Percentiles rank a stretch among this genome's conserved stretches.
Evolutionary conservation across 257 asterid species (phyloP).

Genomic region (Plantago major): DNA sequence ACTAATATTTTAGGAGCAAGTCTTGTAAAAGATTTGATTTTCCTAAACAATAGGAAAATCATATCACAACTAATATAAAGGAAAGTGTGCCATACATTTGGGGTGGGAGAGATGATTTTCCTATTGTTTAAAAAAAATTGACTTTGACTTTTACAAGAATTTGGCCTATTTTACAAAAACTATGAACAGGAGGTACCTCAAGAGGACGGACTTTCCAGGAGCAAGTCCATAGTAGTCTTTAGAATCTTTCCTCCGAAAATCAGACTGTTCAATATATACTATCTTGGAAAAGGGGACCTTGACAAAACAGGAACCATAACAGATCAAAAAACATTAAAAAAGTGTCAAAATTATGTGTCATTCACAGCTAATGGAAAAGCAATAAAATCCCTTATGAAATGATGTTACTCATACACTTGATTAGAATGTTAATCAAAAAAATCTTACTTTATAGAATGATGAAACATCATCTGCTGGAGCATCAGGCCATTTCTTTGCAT

Average conservation of each 20-base stretch:
- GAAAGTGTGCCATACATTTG: no score
- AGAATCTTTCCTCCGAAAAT: conserved; percentile 85
- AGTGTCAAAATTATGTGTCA: background rate
- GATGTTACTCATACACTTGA: no score
- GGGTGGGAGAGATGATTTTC: no score
- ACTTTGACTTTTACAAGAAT: no score
- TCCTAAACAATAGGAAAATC: no score
- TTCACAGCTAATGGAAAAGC: background rate
- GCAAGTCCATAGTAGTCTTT: conserved; percentile 98
- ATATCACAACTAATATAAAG: no score
- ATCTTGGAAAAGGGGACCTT: conserved; percentile 90
- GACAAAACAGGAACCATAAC: conserved; percentile 15
- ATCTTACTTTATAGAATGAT: conserved; percentile 61
- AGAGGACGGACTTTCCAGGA: conserved; percentile 87
- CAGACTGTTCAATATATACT: conserved; percentile 74
- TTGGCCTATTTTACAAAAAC: no score
- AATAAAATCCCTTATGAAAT: background rate
- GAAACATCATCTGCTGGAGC: conserved; percentile 65
- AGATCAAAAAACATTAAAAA: conserved; percentile 1
- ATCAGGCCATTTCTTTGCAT: conserved; percentile 97
- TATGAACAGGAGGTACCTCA: no score
- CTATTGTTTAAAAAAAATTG: no score
- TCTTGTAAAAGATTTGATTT: no score
- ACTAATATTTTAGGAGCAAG: no score
- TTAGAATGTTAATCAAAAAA: background rate